Evolutionary conservation across 495 filamentous ascomycete genomes (phyloP), one percentile per base, ranked within the genome.

Genomic region (Bombardia bombarda): DNA sequence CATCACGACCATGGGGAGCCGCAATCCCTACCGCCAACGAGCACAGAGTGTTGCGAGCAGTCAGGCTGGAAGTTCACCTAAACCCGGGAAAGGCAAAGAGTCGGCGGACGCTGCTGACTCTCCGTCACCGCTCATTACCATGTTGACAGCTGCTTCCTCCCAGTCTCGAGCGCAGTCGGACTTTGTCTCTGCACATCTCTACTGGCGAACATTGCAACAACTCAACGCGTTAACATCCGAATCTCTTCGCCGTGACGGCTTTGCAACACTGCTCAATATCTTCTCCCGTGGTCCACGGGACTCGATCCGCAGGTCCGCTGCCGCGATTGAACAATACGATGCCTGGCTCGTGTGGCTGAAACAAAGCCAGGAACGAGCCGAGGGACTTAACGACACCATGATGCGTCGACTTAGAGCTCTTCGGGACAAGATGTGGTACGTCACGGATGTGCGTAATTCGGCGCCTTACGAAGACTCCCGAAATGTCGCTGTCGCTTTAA

Each of bases 361-460:
- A 49, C 80, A 82, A 49, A 81, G 80, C 28, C 79, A 86, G 53
- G 81, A 85, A 47, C 72, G 80, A 6, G 79, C 80, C 38, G 82
- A 85, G 57, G 66, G 70, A 10, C 67, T 70, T 1, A 78, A 83
- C 43, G 79, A 84, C 35, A 67, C 69, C 17, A 82, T 85, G 80
- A 82, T 84, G 69, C 69, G 68, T 42, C 74, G 74, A 12, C 61
- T 83, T 13, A 80, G 80, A 40, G 75, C 80, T 18, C 66, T 90
- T 16, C 75, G 92, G 32, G 84, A 93, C 61, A 97, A 97, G 71
- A 95, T 95, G 87, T 98, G 92, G 92, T 98, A 95, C 60, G 86
- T 92, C 50, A 94, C 90, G 5, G 92, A 97, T 61, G 92, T 97
- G 32, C 82, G 84, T 42, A 90, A 95, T 54, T 96, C 90, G 14